Percentiles rank a stretch among this genome's conserved stretches.
phyloP scores from a whole-genome alignment of 2,329 filamentous ascomycete genomes.

The Albifimbria verrucaria region DNA sequence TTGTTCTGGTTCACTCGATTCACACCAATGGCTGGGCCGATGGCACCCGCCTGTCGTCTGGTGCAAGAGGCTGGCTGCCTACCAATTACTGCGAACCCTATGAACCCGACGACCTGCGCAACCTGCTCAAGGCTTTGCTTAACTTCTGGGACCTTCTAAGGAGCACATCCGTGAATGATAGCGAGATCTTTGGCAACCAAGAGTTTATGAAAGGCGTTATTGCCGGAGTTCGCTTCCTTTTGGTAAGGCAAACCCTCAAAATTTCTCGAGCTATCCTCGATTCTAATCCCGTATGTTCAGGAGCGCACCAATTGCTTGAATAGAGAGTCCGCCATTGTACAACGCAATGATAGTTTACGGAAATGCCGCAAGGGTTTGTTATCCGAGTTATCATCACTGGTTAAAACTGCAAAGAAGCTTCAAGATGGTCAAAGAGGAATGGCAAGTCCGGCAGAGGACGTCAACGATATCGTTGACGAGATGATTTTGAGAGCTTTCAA shows the following conservation, averaged over 20 bases:
- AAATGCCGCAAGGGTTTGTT: conserved; percentile 82
- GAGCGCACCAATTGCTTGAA: conserved; percentile 87
- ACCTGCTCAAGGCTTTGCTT: conserved; percentile 78
- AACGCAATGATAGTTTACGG: conserved; percentile 71
- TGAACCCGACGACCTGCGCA: conserved; percentile 82
- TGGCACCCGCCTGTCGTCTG: conserved; percentile 82
- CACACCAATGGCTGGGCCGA: conserved; percentile 99
- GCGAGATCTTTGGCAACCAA: conserved; percentile 80
- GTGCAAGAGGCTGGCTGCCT: conserved; percentile 88
- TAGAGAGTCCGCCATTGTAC: conserved; percentile 72
- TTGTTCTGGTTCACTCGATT: conserved; percentile 91
- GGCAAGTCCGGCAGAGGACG: conserved; percentile 47
- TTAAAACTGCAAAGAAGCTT: conserved; percentile 83
- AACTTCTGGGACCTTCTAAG: conserved; percentile 91
- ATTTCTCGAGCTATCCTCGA: background rate
- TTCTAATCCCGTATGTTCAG: too few species aligned
- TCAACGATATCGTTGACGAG: conserved; percentile 81
- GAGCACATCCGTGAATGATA: conserved; percentile 71
- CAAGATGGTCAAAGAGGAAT: conserved; percentile 65
- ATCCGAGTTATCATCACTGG: conserved; percentile 83
- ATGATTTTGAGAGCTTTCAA: conserved; percentile 93
- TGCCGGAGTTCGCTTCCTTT: conserved; percentile 82
- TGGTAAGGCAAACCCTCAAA: conserved; percentile 57
- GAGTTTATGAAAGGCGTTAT: conserved; percentile 94
- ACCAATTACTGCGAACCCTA: conserved; percentile 98